Conservation (phyloP, 2,329 filamentous ascomycete genomes). For the Pseudogymnoascus sp. region DNA sequence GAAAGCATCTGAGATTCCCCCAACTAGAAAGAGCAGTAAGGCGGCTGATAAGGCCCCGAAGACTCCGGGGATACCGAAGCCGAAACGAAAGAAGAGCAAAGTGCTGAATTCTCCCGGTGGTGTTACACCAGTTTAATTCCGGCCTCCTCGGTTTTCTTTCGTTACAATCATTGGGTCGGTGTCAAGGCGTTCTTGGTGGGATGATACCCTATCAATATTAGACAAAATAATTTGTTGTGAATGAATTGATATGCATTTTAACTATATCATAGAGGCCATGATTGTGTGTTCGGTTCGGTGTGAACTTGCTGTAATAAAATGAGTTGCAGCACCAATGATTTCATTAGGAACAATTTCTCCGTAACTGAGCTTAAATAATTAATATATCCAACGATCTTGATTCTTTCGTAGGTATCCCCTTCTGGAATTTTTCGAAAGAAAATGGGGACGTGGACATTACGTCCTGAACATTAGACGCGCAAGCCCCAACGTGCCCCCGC, state of each 20-base stretch:
- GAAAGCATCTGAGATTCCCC: conserved; percentile 23
- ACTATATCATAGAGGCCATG: background rate
- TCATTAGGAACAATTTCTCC: background rate
- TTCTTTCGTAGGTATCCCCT: background rate
- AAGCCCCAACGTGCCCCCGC: background rate
- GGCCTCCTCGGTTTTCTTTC: background rate
- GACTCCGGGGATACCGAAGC: conserved; percentile 29
- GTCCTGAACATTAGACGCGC: background rate
- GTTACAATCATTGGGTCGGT: background rate
- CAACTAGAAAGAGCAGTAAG: conserved; percentile 24
- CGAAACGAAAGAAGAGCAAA: conserved; percentile 34
- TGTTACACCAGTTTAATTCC: conserved; percentile 16
- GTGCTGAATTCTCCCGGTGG: conserved; percentile 15
- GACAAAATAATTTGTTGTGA: background rate
- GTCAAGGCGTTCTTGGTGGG: background rate
- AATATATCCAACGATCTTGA: background rate
- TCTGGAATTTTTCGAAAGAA: background rate
- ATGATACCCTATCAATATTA: conserved; percentile 9
- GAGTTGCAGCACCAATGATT: background rate
- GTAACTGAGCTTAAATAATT: background rate
- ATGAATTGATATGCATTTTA: conserved; percentile 4
- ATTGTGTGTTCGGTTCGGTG: background rate
- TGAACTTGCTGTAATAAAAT: background rate
- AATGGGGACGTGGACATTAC: conserved; percentile 3
- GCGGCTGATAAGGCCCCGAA: conserved; percentile 26